These are phyloP conservation scores for Aspergillus bertholletiae DNA, from an alignment of 495 filamentous ascomycete species.

Conservation along the genomic window DNA sequence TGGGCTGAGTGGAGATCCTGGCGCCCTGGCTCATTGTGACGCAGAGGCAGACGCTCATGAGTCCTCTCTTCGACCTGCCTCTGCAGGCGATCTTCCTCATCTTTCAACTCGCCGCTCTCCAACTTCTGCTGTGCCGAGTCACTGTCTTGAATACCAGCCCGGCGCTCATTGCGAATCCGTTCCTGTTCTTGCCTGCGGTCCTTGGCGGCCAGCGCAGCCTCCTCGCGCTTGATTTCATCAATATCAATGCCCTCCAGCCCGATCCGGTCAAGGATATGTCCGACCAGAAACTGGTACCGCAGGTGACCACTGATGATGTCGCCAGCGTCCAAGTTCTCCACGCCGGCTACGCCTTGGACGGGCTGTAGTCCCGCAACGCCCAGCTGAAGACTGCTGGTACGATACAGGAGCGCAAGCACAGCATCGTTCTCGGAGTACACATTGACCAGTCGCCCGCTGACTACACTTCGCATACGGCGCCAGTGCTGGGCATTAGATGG, in stretches of 20 bases:
- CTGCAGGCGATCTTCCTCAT: constrained; percentile 37
- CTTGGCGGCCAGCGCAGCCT: constrained; percentile 54
- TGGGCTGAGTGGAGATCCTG: background rate
- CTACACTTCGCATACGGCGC: constrained; percentile 66
- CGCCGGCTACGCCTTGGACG: constrained; percentile 59
- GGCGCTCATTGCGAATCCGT: constrained; percentile 45
- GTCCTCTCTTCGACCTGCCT: constrained; percentile 48
- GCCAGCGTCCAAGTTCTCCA: constrained; percentile 76
- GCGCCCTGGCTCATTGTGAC: background rate
- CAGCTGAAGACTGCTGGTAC: constrained; percentile 69
- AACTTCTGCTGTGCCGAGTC: constrained; percentile 27
- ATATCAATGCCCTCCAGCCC: constrained; percentile 63
- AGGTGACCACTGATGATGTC: constrained; percentile 70
- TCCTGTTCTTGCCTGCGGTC: constrained; percentile 48
- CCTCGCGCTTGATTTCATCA: constrained; percentile 55
- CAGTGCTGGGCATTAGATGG: constrained; percentile 65
- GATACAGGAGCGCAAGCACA: constrained; percentile 73
- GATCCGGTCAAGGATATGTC: constrained; percentile 62
- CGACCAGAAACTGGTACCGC: constrained; percentile 65
- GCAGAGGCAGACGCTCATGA: constrained; percentile 32
- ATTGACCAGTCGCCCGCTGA: constrained; percentile 71
- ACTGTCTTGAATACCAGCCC: constrained; percentile 36
- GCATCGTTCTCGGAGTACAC: constrained; percentile 76
- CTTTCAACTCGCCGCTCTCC: constrained; percentile 29
- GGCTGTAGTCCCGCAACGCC: constrained; percentile 73